Base-by-base conservation (phyloP, 1,284 basidiomycete species). In the Chalciporus sp. region DNA sequence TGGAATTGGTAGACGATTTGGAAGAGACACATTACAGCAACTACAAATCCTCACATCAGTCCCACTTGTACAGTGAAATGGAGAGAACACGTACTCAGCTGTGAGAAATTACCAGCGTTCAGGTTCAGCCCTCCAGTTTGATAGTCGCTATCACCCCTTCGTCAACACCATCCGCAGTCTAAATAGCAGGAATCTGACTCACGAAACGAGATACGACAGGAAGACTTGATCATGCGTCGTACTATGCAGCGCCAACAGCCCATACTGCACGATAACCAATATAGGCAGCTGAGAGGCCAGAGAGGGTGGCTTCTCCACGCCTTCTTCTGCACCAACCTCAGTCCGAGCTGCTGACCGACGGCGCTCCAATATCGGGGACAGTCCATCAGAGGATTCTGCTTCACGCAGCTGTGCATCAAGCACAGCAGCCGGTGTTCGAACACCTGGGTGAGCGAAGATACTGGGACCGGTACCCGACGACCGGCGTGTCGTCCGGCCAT, bases 161-260 rank as follows among this genome's bases (percentile, higher is more conserved):
- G 55, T 59, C 29, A 48, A 44, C 11, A 28, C 16, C 27, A 19
- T 33, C 1, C 3, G 14, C 31, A 33, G 19, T 7, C 19, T 2
- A 5, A 14, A 41, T 54, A 42, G 49, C 2, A 26, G 51, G 37
- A 1, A 20, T 1, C 28, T 4, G 0, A 79, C 86, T 76, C 59
- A 92, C 90, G 88, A 85, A 52, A 91, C 88, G 31, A 92, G 82
- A 69, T 92, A 92, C 2, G 87, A 86, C 70, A 91, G 81, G 72
- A 92, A 92, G 19, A 92, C 73, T 68, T 92, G 90, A 73, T 92
- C 90, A 63, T 92, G 90, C 3, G 88, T 90, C n/a, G 90, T 92
- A 37, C 82, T 82, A 66, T 92, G 90, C 52, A 92, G 70, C 14
- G 90, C 90, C 61, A 92, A 72, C 58, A 90, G 69, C 16, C 89